phyloP scores from a whole-genome alignment of 2,329 filamentous ascomycete species.

The Fusarium palustre region DNA sequence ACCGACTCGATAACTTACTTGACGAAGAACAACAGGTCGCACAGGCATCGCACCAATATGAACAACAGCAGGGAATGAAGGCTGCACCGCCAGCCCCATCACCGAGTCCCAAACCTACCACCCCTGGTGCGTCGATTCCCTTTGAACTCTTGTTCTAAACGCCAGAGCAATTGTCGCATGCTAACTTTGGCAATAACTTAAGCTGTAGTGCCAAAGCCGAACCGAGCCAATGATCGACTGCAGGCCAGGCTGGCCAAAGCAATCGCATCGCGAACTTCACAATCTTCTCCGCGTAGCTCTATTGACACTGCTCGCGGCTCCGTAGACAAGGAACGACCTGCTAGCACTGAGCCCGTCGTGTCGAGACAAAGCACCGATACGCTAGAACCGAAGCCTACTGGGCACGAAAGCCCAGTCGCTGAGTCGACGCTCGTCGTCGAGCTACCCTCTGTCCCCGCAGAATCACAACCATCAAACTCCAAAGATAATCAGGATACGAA shows the following conservation, averaged over 20 bases:
- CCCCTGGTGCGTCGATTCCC: constrained; percentile 10
- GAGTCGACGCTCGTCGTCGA: constrained; percentile 11
- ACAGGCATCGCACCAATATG: constrained; percentile 25
- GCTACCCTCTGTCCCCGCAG: neutral
- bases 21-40: constrained; percentile 69
- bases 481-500: constrained; percentile 12
- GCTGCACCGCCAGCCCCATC: constrained; percentile 45
- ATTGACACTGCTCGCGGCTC: constrained; percentile 52
- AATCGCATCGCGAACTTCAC: constrained; percentile 75
- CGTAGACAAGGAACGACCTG: constrained; percentile 43
- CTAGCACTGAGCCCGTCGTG: constrained; percentile 30
- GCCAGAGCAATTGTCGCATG: neutral
- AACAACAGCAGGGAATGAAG: constrained; percentile 41
- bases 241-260: constrained; percentile 92
- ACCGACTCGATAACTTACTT: constrained; percentile 89
- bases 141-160: neutral
- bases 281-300: constrained; percentile 53
- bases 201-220: constrained; percentile 71
- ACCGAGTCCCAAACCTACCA: constrained; percentile 45
- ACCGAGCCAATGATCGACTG: constrained; percentile 80
- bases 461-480: neutral
- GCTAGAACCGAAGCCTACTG: constrained; percentile 20
- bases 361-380: constrained; percentile 31
- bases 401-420: constrained; percentile 12
- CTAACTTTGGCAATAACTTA: constrained; percentile 18